Evolutionary conservation across 345 rosid species (phyloP).

Genomic region (Clarkia xantiana): DNA sequence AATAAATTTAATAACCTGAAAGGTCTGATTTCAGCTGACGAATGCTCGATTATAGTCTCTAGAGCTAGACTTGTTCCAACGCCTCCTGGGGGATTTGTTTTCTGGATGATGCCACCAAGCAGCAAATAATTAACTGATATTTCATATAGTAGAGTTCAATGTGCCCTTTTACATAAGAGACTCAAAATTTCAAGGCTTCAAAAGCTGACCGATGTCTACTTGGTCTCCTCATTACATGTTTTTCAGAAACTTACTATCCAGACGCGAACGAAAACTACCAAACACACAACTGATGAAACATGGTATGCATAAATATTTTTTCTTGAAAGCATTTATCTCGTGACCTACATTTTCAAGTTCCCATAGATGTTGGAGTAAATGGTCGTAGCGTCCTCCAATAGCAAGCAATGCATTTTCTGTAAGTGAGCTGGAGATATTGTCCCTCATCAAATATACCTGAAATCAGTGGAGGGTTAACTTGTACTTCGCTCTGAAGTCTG

Average conservation of each 20-base stretch:
- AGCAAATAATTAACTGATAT: background rate
- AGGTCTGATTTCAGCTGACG: slow-evolving; percentile 49
- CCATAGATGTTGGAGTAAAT: slow-evolving; percentile 68
- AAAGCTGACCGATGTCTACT: no score
- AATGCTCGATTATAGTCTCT: slow-evolving; percentile 65
- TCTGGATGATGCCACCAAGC: slow-evolving; percentile 26
- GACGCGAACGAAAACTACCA: no score
- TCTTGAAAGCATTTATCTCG: slow-evolving; percentile 11
- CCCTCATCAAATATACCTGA: slow-evolving; percentile 61
- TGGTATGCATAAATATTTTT: no score
- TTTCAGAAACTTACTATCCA: no score
- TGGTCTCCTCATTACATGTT: no score
- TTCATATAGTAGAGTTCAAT: no score
- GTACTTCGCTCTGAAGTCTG: no score
- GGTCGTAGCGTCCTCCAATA: slow-evolving; percentile 87
- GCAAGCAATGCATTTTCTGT: slow-evolving; percentile 71
- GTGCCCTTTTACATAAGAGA: no score
- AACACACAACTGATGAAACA: no score
- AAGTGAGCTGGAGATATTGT: slow-evolving; percentile 51
- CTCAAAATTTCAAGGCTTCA: no score
- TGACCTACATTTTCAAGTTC: slow-evolving; percentile 43
- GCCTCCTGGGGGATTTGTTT: slow-evolving; percentile 70
- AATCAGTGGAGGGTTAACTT: background rate
- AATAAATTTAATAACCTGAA: slow-evolving; percentile 28
- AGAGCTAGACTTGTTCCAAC: slow-evolving; percentile 85